These are phyloP conservation scores for Murraya koenigii DNA, from an alignment of 345 rosid genomes.

Conservation along the genomic window DNA sequence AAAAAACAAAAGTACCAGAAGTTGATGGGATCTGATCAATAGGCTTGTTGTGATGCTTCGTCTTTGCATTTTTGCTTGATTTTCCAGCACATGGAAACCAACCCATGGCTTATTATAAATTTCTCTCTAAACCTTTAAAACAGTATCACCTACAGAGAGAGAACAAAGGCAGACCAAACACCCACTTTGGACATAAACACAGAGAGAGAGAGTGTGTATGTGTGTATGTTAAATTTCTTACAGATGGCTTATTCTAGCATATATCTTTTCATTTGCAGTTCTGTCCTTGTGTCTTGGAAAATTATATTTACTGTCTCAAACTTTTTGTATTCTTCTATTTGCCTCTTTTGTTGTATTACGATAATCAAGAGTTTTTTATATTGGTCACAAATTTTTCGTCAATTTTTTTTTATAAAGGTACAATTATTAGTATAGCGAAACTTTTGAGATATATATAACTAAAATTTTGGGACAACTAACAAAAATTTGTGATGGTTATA, in stretches of 20 bases:
- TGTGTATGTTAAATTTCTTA: slow-evolving; percentile 6
- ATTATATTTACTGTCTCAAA: neutral
- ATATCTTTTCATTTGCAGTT: slow-evolving; percentile 16
- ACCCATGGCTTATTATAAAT: slow-evolving; percentile 29
- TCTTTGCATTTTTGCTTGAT: slow-evolving; percentile 31
- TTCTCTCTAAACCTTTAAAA: neutral
- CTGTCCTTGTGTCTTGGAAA: slow-evolving; percentile 10
- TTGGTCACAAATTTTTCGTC: too few species aligned
- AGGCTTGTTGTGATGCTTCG: slow-evolving; percentile 24
- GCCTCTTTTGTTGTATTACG: too few species aligned
- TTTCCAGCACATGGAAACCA: slow-evolving; percentile 51
- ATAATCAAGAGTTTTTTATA: too few species aligned
- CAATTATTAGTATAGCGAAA: too few species aligned
- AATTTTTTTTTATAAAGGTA: too few species aligned
- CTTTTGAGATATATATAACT: too few species aligned
- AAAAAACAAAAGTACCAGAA: slow-evolving; percentile 32
- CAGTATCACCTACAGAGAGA: neutral
- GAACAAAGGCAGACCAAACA: slow-evolving; percentile 18
- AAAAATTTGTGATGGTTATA: too few species aligned
- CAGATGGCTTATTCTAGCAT: neutral
- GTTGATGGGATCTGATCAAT: slow-evolving; percentile 56
- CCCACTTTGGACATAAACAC: neutral
- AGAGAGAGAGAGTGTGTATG: neutral
- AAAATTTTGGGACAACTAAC: too few species aligned
- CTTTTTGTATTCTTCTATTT: neutral